phyloP scores from a whole-genome alignment of 179 eudicot genomes.

The Pouteria campechiana region DNA sequence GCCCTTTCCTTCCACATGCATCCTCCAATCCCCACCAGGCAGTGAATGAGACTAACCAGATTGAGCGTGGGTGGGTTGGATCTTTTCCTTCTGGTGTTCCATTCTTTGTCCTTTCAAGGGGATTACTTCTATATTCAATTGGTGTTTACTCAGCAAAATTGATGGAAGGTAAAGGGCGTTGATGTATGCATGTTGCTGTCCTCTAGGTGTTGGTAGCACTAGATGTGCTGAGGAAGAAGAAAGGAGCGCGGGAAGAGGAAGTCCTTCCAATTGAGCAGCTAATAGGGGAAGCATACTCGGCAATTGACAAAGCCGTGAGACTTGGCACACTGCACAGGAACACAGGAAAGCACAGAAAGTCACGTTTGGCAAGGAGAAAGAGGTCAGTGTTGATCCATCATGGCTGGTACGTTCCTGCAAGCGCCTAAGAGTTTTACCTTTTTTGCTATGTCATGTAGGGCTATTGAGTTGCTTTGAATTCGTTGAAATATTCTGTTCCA shows the following conservation, averaged over 20 bases:
- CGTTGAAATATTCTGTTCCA: no score
- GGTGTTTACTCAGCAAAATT: no score
- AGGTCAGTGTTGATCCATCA: slow-evolving; percentile 74
- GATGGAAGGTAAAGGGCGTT: background rate
- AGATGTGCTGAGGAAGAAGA: slow-evolving; percentile 49
- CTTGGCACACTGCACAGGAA: slow-evolving; percentile 73
- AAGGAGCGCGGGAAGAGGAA: slow-evolving; percentile 47
- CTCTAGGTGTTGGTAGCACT: slow-evolving; percentile 67
- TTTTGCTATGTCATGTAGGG: no score
- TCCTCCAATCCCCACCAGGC: no score
- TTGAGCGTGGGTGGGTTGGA: no score
- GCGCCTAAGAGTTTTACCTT: no score
- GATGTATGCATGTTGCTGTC: background rate
- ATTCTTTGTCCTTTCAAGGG: no score
- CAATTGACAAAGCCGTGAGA: slow-evolving; percentile 77
- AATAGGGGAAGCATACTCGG: slow-evolving; percentile 78
- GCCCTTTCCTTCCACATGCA: no score
- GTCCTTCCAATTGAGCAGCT: slow-evolving; percentile 52
- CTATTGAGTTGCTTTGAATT: no score
- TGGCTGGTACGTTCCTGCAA: slow-evolving; percentile 88
- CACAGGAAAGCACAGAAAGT: slow-evolving; percentile 80
- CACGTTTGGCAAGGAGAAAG: slow-evolving; percentile 80
- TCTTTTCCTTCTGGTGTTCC: no score
- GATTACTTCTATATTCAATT: no score
- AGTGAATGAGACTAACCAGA: no score